These are phyloP conservation scores for Microcos paniculata DNA, from an alignment of 345 rosid species.

Conservation along the genomic window DNA sequence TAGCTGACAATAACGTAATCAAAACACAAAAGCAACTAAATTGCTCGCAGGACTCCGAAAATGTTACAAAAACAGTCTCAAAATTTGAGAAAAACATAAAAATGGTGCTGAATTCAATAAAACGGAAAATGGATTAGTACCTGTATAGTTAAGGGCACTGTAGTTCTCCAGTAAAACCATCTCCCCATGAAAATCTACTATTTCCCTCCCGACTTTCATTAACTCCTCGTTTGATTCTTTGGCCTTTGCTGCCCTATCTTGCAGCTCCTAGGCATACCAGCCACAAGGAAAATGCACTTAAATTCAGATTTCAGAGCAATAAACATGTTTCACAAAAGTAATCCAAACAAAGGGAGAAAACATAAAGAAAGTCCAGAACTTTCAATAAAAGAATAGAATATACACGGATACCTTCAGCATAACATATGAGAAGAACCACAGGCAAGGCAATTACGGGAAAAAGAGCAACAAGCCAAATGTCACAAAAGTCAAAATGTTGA, in stretches of 20 bases:
- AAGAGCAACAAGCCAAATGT: not conserved
- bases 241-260: conserved; percentile 47
- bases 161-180: conserved; percentile 53
- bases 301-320: not conserved
- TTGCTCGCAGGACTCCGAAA: not conserved
- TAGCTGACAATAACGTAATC: no score
- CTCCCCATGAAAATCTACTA: conserved; percentile 32
- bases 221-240: conserved; percentile 36
- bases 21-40: not conserved
- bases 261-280: conserved; percentile 47
- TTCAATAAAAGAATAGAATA: not conserved
- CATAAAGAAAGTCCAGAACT: not conserved
- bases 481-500: not conserved
- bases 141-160: conserved; percentile 25
- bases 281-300: not conserved
- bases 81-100: not conserved
- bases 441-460: no score
- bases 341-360: not conserved
- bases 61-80: not conserved
- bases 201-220: conserved; percentile 41
- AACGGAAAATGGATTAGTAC: not conserved
- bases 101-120: no score
- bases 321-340: not conserved
- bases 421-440: not conserved
- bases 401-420: not conserved